Conservation (phyloP, 768 basidiomycete genomes). For the Sarcodon aspratus region DNA sequence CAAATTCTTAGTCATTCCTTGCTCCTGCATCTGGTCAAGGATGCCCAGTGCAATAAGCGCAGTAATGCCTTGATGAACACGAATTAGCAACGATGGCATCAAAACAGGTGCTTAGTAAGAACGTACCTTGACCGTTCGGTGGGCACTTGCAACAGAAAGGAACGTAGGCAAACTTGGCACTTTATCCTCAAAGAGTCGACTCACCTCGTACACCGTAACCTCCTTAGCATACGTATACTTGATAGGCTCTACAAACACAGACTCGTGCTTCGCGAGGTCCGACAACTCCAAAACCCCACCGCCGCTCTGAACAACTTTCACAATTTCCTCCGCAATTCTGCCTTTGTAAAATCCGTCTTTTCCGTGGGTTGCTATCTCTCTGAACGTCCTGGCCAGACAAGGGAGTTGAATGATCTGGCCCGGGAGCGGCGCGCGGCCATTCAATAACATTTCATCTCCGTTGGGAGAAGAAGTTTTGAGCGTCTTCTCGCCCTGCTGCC, state of each 20-base stretch:
- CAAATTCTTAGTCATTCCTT: constrained; percentile 57
- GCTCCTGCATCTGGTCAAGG: constrained; percentile 73
- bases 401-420: constrained; percentile 80
- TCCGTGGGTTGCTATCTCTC: constrained; percentile 66
- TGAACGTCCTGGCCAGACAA: constrained; percentile 76
- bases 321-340: constrained; percentile 78
- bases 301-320: constrained; percentile 71
- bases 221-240: constrained; percentile 79
- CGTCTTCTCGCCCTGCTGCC: constrained; percentile 51
- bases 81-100: neutral
- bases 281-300: constrained; percentile 92
- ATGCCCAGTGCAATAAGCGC: constrained; percentile 90
- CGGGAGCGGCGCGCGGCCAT: constrained; percentile 73
- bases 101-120: neutral
- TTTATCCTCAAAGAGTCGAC: constrained; percentile 4
- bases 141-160: constrained; percentile 51
- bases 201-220: constrained; percentile 85
- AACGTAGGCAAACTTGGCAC: neutral
- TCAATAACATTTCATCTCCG: constrained; percentile 74
- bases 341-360: constrained; percentile 95
- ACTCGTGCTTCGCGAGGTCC: constrained; percentile 80
- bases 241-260: constrained; percentile 81
- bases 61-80: constrained; percentile 50
- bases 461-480: constrained; percentile 82
- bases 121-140: constrained; percentile 83